Base-by-base conservation (phyloP, 2,329 filamentous ascomycete species). In the Macrophomina phaseolina region DNA sequence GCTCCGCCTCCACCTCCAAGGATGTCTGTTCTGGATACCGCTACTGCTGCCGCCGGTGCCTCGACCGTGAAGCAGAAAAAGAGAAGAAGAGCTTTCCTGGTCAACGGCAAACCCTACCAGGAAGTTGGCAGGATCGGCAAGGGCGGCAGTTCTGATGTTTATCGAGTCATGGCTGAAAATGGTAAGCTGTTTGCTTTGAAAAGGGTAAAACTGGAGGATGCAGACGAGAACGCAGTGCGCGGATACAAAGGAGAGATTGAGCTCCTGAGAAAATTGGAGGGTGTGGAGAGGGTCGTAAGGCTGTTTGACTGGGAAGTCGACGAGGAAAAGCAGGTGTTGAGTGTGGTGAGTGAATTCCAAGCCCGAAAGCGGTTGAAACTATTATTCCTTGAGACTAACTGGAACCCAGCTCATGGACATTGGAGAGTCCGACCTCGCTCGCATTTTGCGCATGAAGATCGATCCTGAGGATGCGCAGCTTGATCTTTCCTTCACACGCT, bases 181-280 rank as follows among this genome's bases (percentile, higher is more conserved):
- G 94, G 93, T 74, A 96, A 94, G 77, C 92, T 97, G 79, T 94
- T 97, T 79, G 95, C 95, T 0, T 81, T 99, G 71, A 99, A 99
- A 81, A 87, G 93, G 58, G 95, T 99, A 30, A 92, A 94, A 63
- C 84, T 98, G 7, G 93, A 97, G 74, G 91, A 94, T 73, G 91
- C 93, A 34, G 94, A 99, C 74, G 92, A 95, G 71, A 83, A 85
- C 30, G 92, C 92, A 0, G 88, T 99, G 63, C 86, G 87, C 67
- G 94, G 94, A 0, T 98, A 92, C 82, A 95, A 96, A 77, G 94
- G 94, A 65, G 95, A 99, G 78, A 99, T 99, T 67, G 94, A 97
- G 72, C 83, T 99, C 14, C 83, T 99, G 23, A 89, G 89, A 71
- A 94, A 91, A 76, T 83, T 99, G 14, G 88, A 89, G 51, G 90